Evolutionary conservation across 2,329 filamentous ascomycete species (phyloP), one percentile per base, ranked within the genome.

Genomic region (Pseudomassariella vexata): DNA sequence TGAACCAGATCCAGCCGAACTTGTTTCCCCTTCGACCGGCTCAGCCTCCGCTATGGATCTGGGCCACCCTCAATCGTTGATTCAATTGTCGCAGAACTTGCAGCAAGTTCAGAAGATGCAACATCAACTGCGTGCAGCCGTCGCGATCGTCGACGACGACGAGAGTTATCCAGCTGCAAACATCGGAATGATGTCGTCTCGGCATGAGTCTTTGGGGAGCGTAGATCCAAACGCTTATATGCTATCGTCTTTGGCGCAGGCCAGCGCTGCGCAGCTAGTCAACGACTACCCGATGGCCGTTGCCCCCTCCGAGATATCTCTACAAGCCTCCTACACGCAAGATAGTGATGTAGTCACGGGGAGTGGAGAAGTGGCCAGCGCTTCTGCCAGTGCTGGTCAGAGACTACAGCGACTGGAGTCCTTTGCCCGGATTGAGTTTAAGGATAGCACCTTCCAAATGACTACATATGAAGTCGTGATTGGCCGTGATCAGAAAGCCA

Each of bases 371-470:
- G 47, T 55, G 32, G 44, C 51, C 30, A 52, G 44, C n/a, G 41
- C 53, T 6, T 52, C 58, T 14, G 33, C 36, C 24, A 53, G 50
- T 30, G 45, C 47, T 9, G 53, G 52, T 18, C n/a, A n/a, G n/a
- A n/a, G n/a, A n/a, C n/a, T n/a, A n/a, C 63, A 66, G 43, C 60
- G 57, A 28, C 55, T 77, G 10, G 68, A 76, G 47, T 75, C 71
- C 3, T 77, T 75, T 51, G 73, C 73, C 25, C 63, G 67, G 32
- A 64, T 89, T 39, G 74, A 79, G 47, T 88, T 89, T 51, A 70
- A 73, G 44, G 84, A 89, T 62, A 82, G 82, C 50, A 73, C 79
- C 35, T 88, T 85, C 54, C 83, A 85, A 57, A 83, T 89, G 77
- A 85, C 79, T 31, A 86, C 82, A 2, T 81, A 80, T 46, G 70